phyloP scores from a whole-genome alignment of 805 yeast species.

The Scheffersomyces amazonensis region DNA sequence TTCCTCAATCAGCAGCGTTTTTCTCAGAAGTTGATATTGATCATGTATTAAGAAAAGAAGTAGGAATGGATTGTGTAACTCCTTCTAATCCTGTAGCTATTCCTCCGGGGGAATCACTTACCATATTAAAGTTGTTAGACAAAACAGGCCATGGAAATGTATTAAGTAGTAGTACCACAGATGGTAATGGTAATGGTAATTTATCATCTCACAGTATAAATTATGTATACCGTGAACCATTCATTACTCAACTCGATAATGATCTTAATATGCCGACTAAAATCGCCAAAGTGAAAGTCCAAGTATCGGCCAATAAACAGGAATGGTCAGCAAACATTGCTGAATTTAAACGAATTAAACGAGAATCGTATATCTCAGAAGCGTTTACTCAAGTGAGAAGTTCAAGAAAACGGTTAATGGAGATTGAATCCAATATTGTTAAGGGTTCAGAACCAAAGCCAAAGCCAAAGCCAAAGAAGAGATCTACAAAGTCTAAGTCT shows the following conservation, averaged over 20 bases:
- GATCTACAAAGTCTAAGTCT: not conserved
- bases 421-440: not conserved
- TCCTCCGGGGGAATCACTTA: slow-evolving; percentile 75
- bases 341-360: slow-evolving; percentile 8
- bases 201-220: slow-evolving; percentile 3
- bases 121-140: slow-evolving; percentile 52
- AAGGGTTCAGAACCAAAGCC: not conserved
- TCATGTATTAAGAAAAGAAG: slow-evolving; percentile 85
- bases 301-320: slow-evolving; percentile 20
- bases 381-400: slow-evolving; percentile 3
- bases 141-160: slow-evolving; percentile 19
- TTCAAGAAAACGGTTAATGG: slow-evolving; percentile 3
- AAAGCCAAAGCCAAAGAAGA: not conserved
- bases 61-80: slow-evolving; percentile 85
- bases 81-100: slow-evolving; percentile 77
- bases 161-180: slow-evolving; percentile 5
- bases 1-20: slow-evolving; percentile 95
- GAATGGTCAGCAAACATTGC: slow-evolving; percentile 22
- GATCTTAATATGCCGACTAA: slow-evolving; percentile 13
- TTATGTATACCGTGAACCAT: slow-evolving; percentile 18
- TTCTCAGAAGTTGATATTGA: slow-evolving; percentile 94
- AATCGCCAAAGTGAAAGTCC: slow-evolving; percentile 23
- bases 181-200: not conserved
- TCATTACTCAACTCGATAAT: slow-evolving; percentile 24
- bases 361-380: too few relatives aligned